Percentiles rank a stretch among this genome's conserved stretches.
phyloP scores from a whole-genome alignment of 495 filamentous ascomycete species.

The Filosporella fistucella region DNA sequence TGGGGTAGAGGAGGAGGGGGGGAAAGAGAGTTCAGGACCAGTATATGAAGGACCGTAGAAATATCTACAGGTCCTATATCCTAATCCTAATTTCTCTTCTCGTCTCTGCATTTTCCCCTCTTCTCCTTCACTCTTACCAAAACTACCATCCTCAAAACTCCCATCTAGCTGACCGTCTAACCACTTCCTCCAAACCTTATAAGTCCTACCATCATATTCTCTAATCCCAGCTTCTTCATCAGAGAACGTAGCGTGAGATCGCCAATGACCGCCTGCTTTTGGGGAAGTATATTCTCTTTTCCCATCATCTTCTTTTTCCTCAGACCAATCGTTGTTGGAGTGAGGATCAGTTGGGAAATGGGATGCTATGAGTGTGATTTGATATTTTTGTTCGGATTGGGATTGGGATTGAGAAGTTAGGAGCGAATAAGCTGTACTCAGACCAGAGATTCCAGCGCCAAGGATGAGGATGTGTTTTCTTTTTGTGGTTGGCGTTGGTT shows the following conservation, averaged over 20 bases:
- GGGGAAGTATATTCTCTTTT: constrained; percentile 21
- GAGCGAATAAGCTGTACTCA: constrained; percentile 34
- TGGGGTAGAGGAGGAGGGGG: no score
- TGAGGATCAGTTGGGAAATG: constrained; percentile 25
- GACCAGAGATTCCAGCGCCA: constrained; percentile 39
- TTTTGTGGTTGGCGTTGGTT: background rate
- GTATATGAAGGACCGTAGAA: no score
- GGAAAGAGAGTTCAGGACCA: no score
- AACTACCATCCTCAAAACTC: no score
- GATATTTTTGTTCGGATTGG: constrained; percentile 19
- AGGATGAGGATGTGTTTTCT: constrained; percentile 15
- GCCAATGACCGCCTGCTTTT: constrained; percentile 18
- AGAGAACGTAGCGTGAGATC: constrained; percentile 7
- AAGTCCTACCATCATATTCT: constrained; percentile 44
- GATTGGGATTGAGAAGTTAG: constrained; percentile 22
- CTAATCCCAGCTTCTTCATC: background rate
- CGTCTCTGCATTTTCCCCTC: no score
- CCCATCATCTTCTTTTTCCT: no score
- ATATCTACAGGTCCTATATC: no score
- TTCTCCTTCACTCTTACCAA: no score
- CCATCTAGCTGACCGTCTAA: no score
- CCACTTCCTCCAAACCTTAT: constrained; percentile 37
- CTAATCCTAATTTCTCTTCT: no score
- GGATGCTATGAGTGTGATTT: constrained; percentile 37
- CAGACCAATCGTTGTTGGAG: no score